Evolutionary conservation across 495 filamentous ascomycete species (phyloP), one percentile per base, ranked within the genome.

Genomic region (Polyplosphaeria fusca): DNA sequence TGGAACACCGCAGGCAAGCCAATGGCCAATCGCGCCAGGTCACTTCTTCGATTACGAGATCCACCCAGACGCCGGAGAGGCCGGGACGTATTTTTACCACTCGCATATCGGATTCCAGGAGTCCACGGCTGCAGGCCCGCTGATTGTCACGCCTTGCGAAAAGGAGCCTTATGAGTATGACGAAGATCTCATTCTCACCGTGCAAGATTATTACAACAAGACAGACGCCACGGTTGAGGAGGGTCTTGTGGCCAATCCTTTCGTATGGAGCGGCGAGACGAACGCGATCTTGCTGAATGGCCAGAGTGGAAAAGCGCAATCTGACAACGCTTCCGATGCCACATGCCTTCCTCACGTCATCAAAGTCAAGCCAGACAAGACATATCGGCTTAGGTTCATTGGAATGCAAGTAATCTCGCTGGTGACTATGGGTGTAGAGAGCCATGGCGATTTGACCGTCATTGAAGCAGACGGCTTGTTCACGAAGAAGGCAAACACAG

Each of bases 1-100:
- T 18, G 43, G 43, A 9, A 47, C 18, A 9, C 43, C 43, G 5
- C 43, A 49, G 22, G 48, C 48, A 20, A 52, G 30, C 35, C 48
- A 52, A 26, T 52, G 48, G 48, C 30, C 48, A 4, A 41, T 52
- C 14, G 48, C 48, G 14, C 19, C 48, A 5, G 48, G 48, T 5
- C 32, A 52, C n/a, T 52, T 52, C 22, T 39, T 52, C 35, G 48
- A 52, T 22, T 52, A 52, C 35, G 48, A 52, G 19, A 52, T 52
- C 22, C 48, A 26, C 23, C 48, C 48, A 3, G 48, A 52, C 9
- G 23, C 30, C 26, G 48, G 48, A 39, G 48, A 52, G 18, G 48
- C 48, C 3, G 48, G 48, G 5, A 52, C 48, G 11, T 41, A 52
- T 35, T 52, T 52, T 35, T 52, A 52, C 41, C 46, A 52, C 19